Conservation (phyloP, 1,284 basidiomycete genomes). For the Fomitopsis betulina region DNA sequence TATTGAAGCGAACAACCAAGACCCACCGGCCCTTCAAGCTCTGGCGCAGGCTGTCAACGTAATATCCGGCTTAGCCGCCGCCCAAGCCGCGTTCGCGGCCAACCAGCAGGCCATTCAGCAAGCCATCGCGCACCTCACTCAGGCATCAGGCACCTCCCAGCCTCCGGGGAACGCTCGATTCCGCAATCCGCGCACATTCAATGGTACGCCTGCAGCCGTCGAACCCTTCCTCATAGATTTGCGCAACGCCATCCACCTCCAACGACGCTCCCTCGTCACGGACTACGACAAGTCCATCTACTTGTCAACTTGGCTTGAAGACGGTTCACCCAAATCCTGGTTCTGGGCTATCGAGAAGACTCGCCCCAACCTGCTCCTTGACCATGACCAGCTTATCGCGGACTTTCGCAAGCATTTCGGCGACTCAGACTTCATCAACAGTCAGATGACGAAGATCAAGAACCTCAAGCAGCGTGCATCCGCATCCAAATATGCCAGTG, state of each 20-base stretch:
- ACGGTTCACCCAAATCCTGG: conserved; percentile 1
- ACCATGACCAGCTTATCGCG: background rate
- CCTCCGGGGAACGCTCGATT: no score
- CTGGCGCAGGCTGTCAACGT: background rate
- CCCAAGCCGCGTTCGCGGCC: no score
- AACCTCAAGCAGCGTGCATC: conserved; percentile 1
- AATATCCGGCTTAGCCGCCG: background rate
- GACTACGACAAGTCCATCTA: conserved; percentile 1
- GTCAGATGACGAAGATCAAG: background rate
- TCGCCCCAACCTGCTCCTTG: background rate
- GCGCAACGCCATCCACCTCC: conserved; percentile 1
- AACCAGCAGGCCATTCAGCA: no score
- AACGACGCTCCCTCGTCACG: background rate
- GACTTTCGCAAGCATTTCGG: background rate
- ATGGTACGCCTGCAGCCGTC: background rate
- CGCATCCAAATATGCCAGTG: background rate
- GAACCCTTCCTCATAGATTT: background rate
- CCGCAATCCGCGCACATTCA: no score
- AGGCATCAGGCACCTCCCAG: no score
- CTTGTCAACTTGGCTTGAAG: background rate
- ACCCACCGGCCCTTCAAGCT: background rate
- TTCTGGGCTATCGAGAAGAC: no score
- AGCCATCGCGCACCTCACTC: no score
- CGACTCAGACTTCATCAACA: conserved; percentile 1
- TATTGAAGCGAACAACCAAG: no score